Conservation (phyloP, 164 flowering plant species). For the Tetrastigma voinierianum region DNA sequence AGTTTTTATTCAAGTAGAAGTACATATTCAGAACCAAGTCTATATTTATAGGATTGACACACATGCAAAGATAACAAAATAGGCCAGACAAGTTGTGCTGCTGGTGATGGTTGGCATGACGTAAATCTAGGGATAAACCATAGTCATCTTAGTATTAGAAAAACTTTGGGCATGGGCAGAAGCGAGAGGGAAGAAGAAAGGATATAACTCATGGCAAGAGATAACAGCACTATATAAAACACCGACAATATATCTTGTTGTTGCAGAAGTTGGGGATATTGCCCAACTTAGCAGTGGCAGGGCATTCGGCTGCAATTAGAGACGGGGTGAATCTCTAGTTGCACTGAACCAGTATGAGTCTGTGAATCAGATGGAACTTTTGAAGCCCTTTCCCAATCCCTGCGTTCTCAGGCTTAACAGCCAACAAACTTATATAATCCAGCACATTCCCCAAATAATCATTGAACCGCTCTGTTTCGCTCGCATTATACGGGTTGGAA, state of each 20-base stretch:
- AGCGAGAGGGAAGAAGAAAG: slow-evolving; percentile 47
- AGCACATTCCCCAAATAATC: slow-evolving; percentile 25
- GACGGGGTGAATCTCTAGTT: slow-evolving; percentile 50
- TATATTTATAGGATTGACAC: no score
- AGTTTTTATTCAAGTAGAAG: no score
- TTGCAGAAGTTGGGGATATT: slow-evolving; percentile 33
- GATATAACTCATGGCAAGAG: slow-evolving; percentile 56
- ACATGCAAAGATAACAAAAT: no score
- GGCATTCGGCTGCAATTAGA: slow-evolving; percentile 59
- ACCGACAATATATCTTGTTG: slow-evolving; percentile 43
- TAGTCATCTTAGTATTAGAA: background rate
- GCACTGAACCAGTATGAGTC: slow-evolving; percentile 58
- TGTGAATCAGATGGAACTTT: slow-evolving; percentile 33
- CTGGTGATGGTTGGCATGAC: background rate
- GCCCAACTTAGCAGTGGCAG: slow-evolving; percentile 40
- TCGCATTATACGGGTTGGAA: slow-evolving; percentile 34
- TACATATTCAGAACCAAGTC: no score
- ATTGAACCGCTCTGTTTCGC: slow-evolving; percentile 34
- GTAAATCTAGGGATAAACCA: slow-evolving; percentile 9
- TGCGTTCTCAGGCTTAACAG: slow-evolving; percentile 26
- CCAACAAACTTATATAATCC: slow-evolving; percentile 27
- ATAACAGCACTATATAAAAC: slow-evolving; percentile 52
- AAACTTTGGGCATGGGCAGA: slow-evolving; percentile 2
- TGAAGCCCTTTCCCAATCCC: slow-evolving; percentile 41
- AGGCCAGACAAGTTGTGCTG: no score